Evolutionary conservation across 331 rosid species (phyloP), one percentile per base, ranked within the genome.

Genomic region (Prunus yedoensis): DNA sequence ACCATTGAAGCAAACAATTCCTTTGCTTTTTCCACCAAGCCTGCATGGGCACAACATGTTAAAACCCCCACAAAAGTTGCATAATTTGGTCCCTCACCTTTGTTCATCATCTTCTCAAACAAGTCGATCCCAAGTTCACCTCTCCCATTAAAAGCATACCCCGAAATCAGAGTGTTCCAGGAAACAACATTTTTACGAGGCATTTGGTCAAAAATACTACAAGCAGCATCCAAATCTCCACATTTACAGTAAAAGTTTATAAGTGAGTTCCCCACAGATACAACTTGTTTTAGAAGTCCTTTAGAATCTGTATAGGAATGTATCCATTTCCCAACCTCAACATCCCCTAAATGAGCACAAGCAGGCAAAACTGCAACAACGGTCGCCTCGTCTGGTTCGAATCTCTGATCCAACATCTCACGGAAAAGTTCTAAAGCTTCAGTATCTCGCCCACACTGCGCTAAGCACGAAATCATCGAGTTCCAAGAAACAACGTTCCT

Each of bases 1-100:
- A 21, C 35, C 84, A 85, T 82, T 11, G 58, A 73, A 76, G 80
- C 73, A 58, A 85, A 81, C 23, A 78, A 38, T 25, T 49, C 53
- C 49, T 83, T 49, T 41, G 78, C 84, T 53, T 73, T 77, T 17
- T 59, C 66, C 1, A 76, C 86, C 59, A 79, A 75, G 3, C 86
- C 88, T 12, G 84, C 75, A 73, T 82, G 88, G 1, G 71, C 81
- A 51, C 81, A 81, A 23, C 81, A 77, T 20, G 85, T 51, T 52
- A 81, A 81, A 21, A 43, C 78, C 50, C 78, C 81, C 0, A 72
- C 54, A 49, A 77, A 77, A 38, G 75, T 81, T 17, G 72, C 74
- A 51, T 66, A 59, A 10, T 81, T 81, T 1, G 81, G 85, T 9
- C 53, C 66, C 59, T 66, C 66, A 12, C 41, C 72, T 4, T 13